Base-by-base conservation (phyloP, 768 basidiomycete genomes). In the Candolleomyces aberdarensis region DNA sequence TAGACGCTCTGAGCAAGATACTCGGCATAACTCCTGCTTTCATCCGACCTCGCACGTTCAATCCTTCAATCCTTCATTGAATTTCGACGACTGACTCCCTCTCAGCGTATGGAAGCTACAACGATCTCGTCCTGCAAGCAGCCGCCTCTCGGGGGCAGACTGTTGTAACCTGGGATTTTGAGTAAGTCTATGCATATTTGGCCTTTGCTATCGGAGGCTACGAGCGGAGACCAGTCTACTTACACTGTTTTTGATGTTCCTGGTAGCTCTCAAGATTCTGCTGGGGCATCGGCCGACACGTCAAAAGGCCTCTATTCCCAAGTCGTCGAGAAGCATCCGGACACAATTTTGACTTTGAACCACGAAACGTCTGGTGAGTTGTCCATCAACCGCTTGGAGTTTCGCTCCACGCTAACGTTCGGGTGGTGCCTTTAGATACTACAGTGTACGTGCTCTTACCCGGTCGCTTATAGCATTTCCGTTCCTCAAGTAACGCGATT, bases 101-200 rank as follows among this genome's bases (percentile, higher is more conserved):
- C 5, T 32, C 60, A 78, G 76, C 78, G 1, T 80, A 73, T 57
- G 79, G 78, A 1, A 69, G 67, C 32, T 77, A 74, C 67, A 78
- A 78, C 60, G 72, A 79, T 58, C 67, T 71, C 20, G 77, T 78
- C 9, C 64, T 70, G 10, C 60, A 71, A 13, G 73, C 70, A 2
- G 71, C 70, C 0, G 55, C 50, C 7, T 31, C 61, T 10, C 68
- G 72, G 49, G 65, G 68, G n/a, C 74, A 77, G 62, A 67, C 51
- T 20, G 55, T 76, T 6, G 75, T 73, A 0, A 63, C 69, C 22
- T 79, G 79, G 77, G 73, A 76, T 53, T 74, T 76, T 22, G 76
- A 77, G 76, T 76, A 58, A 17, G 67, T 63, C 1, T 29, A 26
- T 26, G 26, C 26, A 11, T 14, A 54, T 41, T 20, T 31, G 44